A percentile compares a stretch with the other conserved stretches of the same genome.
Evolutionary conservation across 163 green algal genomes (phyloP).

Genomic region (Chloromonas sp.): DNA sequence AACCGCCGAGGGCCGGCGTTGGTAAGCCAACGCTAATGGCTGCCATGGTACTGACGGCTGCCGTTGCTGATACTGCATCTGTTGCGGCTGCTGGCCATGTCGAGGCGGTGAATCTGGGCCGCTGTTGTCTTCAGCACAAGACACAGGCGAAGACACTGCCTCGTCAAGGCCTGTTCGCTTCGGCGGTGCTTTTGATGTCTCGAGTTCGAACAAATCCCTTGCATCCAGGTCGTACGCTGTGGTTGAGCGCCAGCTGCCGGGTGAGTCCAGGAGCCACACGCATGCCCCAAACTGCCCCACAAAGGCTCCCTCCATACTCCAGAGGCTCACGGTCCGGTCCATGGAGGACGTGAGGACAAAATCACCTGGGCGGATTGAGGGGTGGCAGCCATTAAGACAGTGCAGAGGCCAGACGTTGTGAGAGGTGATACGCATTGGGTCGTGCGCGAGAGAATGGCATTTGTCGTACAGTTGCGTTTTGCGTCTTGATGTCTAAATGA

Average conservation of each 20-base stretch:
- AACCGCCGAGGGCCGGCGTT: too few relatives aligned
- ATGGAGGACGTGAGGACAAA: slow-evolving; percentile 28
- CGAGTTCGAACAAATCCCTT: neutral
- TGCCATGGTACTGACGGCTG: too few relatives aligned
- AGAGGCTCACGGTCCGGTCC: slow-evolving; percentile 29
- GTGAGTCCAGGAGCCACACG: slow-evolving; percentile 14
- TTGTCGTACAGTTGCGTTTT: too few relatives aligned
- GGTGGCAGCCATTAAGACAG: too few relatives aligned
- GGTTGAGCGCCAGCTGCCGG: neutral
- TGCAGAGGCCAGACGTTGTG: too few relatives aligned
- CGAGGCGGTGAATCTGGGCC: too few relatives aligned
- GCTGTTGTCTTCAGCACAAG: too few relatives aligned
- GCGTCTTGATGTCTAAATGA: too few relatives aligned
- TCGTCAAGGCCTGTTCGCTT: neutral
- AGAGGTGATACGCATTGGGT: too few relatives aligned
- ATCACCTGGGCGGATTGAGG: neutral
- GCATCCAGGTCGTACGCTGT: neutral
- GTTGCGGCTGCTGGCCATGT: neutral
- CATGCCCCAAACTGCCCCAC: slow-evolving; percentile 33
- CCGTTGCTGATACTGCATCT: neutral
- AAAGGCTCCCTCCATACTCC: slow-evolving; percentile 22
- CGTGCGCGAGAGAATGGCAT: too few relatives aligned
- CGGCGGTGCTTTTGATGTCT: neutral
- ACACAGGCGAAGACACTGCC: too few relatives aligned
- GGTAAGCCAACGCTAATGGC: too few relatives aligned